These are phyloP conservation scores for Skeletonema potamos DNA, from an alignment of 108 stramenopile genomes.

Conservation along the genomic window DNA sequence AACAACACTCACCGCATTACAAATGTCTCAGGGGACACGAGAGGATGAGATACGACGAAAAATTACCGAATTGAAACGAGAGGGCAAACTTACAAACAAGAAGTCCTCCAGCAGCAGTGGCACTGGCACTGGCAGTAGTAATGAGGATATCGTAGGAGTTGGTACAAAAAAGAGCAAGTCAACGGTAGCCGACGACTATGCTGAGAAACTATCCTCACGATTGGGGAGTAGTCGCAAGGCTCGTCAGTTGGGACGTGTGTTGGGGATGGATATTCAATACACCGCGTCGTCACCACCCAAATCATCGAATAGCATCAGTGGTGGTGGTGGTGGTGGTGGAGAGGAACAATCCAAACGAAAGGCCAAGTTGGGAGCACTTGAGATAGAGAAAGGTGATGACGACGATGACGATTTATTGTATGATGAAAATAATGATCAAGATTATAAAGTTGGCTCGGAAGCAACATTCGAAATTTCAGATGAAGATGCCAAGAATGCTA, in stretches of 20 bases:
- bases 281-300: not conserved
- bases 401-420: slow-evolving; percentile 26
- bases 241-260: slow-evolving; percentile 15
- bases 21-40: slow-evolving; percentile 4
- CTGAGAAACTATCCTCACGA: slow-evolving; percentile 33
- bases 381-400: slow-evolving; percentile 23
- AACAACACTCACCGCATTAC: not conserved
- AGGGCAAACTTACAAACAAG: slow-evolving; percentile 47
- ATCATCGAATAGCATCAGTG: too few relatives aligned
- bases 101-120: not conserved
- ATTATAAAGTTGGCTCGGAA: slow-evolving; percentile 30
- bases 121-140: not conserved
- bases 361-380: slow-evolving; percentile 24
- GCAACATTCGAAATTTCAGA: slow-evolving; percentile 4
- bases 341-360: not conserved
- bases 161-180: not conserved
- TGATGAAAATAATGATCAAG: slow-evolving; percentile 5
- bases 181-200: slow-evolving; percentile 27
- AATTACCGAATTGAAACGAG: slow-evolving; percentile 52
- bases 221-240: slow-evolving; percentile 19
- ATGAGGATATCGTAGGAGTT: not conserved
- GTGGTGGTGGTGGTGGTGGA: not conserved
- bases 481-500: slow-evolving; percentile 39
- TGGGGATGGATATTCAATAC: slow-evolving; percentile 7
- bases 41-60: slow-evolving; percentile 63